Base-by-base conservation (phyloP, 2,329 filamentous ascomycete genomes). In the Cordyceps javanica region DNA sequence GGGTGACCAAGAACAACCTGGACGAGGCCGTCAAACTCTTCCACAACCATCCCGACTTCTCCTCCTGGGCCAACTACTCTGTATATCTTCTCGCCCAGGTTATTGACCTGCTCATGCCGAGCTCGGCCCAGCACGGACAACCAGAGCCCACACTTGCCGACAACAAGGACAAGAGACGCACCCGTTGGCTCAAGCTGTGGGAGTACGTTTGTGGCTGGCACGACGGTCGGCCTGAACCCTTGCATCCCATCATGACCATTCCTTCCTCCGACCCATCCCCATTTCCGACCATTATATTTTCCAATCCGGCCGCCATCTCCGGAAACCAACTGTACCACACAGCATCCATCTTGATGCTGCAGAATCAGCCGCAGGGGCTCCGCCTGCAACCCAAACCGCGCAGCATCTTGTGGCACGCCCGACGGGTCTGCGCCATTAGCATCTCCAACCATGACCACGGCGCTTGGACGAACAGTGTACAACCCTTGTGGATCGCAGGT, bases 291-390 rank as follows among this genome's bases (percentile, higher is more conserved):
- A 74, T 82, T 2, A 70, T 81, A 3, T 82, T 78, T 61, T 70
- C 75, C 19, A 77, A 78, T 45, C 75, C 75, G 60, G 75, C 77
- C 2, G 79, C 78, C 23, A 81, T 82, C 28, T 81, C 77, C 0
- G 76, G 77, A 0, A 82, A 81, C 58, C 80, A 82, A 56, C 69
- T 82, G 0, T 79, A 81, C 50, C 80, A 82, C 62, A 80, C 80
- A 0, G 73, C 78, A 0, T 77, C 76, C 30, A 73, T 83, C 3
- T 63, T 82, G 5, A 72, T 83, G 63, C 69, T 83, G 1, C 75
- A 79, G 53, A 74, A 74, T 25, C 74, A 72, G 55, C 76, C 77
- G 1, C 62, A 65, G 3, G 73, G 58, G 3, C 62, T 69, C 64
- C 38, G 77, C 70, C 66, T 79, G 69, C 61, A 68, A 58, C 53